A percentile compares a stretch with the other conserved stretches of the same genome.
These are phyloP conservation scores for Penicillium italicum DNA, from an alignment of 2,329 filamentous ascomycete species.

Conservation along the genomic window DNA sequence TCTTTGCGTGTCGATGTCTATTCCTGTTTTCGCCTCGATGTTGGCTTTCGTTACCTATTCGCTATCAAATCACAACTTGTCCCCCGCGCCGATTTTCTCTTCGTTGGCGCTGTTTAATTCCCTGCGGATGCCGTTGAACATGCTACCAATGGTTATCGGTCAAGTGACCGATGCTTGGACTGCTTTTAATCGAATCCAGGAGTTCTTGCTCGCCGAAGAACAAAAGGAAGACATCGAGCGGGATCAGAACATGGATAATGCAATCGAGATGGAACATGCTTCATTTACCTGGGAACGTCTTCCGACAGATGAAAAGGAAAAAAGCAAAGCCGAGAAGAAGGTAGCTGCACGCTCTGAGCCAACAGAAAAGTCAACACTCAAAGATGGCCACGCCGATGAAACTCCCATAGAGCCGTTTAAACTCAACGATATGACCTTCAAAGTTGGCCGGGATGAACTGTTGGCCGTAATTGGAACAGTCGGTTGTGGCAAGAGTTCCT, in stretches of 20 bases:
- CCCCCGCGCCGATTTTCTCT: conserved; percentile 80
- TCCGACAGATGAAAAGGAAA: conserved; percentile 20
- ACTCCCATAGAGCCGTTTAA: conserved; percentile 39
- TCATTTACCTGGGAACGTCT: conserved; percentile 63
- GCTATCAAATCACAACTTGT: conserved; percentile 62
- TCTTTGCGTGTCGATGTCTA: conserved; percentile 73
- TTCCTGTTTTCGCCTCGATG: conserved; percentile 95
- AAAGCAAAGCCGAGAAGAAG: conserved; percentile 41
- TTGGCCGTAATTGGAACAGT: conserved; percentile 62
- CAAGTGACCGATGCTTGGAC: conserved; percentile 87
- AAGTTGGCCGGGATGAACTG: conserved; percentile 39
- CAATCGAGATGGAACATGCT: conserved; percentile 66
- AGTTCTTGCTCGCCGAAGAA: conserved; percentile 84
- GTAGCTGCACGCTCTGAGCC: conserved; percentile 30
- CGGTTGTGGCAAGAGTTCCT: conserved; percentile 83
- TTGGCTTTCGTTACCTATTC: conserved; percentile 81
- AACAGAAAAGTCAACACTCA: conserved; percentile 8
- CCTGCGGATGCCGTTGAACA: conserved; percentile 81
- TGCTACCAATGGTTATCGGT: conserved; percentile 82
- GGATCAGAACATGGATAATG: conserved; percentile 51
- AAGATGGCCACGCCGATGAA: conserved; percentile 15
- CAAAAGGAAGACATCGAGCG: conserved; percentile 65
- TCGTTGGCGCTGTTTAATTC: conserved; percentile 92
- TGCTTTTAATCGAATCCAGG: conserved; percentile 78
- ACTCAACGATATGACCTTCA: conserved; percentile 38